phyloP scores from a whole-genome alignment of 2,329 filamentous ascomycete species.

The Ceratocystis ficicola region DNA sequence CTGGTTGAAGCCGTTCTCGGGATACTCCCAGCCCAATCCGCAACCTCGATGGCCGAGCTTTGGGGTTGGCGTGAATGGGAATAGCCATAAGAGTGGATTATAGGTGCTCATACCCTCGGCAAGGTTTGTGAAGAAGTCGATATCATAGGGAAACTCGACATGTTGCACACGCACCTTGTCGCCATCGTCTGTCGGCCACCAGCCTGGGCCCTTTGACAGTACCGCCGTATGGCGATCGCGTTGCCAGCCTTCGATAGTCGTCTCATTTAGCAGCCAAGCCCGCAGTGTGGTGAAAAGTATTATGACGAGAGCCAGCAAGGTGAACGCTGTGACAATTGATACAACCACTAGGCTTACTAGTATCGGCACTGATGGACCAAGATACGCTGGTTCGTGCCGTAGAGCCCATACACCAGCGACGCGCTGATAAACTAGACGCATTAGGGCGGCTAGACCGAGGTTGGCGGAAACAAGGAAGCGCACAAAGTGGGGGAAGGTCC shows the following conservation, averaged over 20 bases:
- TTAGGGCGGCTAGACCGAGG: constrained; percentile 49
- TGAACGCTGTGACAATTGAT: constrained; percentile 44
- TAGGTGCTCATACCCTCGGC: constrained; percentile 60
- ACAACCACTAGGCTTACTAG: constrained; percentile 52
- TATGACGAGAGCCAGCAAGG: constrained; percentile 50
- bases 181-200: constrained; percentile 32
- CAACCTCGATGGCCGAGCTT: constrained; percentile 30
- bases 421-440: constrained; percentile 48
- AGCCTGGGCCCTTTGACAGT: constrained; percentile 35
- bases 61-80: constrained; percentile 49
- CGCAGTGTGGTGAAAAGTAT: constrained; percentile 52
- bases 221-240: constrained; percentile 50
- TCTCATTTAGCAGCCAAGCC: constrained; percentile 55
- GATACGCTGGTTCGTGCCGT: constrained; percentile 58
- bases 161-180: constrained; percentile 41
- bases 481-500: constrained; percentile 70
- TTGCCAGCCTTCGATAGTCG: constrained; percentile 74
- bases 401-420: constrained; percentile 49
- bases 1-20: constrained; percentile 68
- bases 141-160: constrained; percentile 72
- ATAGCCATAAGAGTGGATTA: constrained; percentile 56
- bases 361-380: constrained; percentile 51
- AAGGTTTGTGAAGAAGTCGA: constrained; percentile 63
- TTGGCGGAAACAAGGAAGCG: constrained; percentile 65
- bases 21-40: constrained; percentile 48